A percentile compares a stretch with the other conserved stretches of the same genome.
These are phyloP conservation scores for Alternaria sp. DNA, from an alignment of 2,329 filamentous ascomycete genomes.

Conservation along the genomic window DNA sequence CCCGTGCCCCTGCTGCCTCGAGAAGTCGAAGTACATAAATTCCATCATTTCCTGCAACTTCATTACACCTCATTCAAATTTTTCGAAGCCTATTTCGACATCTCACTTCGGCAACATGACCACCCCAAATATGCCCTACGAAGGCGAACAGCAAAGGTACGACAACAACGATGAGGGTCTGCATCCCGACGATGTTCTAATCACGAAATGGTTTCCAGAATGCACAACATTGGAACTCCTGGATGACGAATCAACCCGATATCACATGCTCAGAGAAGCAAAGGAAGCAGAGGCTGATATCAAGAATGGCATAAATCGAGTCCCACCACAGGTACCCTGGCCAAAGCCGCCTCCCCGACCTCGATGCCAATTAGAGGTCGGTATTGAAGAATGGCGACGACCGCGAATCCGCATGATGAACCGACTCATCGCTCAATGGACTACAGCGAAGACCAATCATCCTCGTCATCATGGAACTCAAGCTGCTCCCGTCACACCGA, in stretches of 20 bases:
- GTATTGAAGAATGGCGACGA: not conserved
- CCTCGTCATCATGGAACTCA: not conserved
- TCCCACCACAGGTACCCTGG: not conserved
- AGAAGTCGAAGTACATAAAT: not conserved
- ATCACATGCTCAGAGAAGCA: too few species aligned
- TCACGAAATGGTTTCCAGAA: not conserved
- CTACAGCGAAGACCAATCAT: not conserved
- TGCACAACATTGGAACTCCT: not conserved
- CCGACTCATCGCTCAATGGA: not conserved
- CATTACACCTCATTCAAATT: not conserved
- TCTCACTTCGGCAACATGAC: not conserved
- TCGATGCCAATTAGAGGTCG: not conserved
- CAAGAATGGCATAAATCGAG: not conserved
- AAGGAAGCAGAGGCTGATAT: not conserved
- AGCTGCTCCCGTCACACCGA: not conserved
- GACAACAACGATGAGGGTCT: not conserved
- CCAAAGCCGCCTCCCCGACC: too few species aligned
- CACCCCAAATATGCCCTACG: not conserved
- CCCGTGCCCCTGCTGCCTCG: not conserved
- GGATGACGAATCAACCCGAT: too few species aligned
- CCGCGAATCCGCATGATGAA: not conserved
- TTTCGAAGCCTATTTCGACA: not conserved
- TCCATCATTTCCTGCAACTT: not conserved
- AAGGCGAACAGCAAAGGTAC: not conserved
- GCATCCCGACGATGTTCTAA: not conserved